Evolutionary conservation across 2,329 filamentous ascomycete species (phyloP).

Genomic region (Incumbomyces delicatus): DNA sequence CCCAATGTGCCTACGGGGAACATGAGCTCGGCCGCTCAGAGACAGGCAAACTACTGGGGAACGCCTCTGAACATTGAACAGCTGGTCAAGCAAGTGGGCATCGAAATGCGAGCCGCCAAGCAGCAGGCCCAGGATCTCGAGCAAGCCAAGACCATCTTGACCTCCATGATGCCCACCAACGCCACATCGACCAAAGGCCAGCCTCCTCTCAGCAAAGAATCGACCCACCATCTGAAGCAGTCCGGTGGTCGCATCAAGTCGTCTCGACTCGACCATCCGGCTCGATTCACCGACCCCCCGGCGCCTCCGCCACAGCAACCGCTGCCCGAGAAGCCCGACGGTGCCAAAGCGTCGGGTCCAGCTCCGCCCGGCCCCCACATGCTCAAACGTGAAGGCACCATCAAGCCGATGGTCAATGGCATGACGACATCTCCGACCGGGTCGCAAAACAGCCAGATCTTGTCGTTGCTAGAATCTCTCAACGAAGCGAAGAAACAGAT

Average conservation of each 20-base stretch:
- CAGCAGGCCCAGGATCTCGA: slow-evolving; percentile 79
- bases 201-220: slow-evolving; percentile 35
- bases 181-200: slow-evolving; percentile 38
- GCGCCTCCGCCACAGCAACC: slow-evolving; percentile 90
- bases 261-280: slow-evolving; percentile 62
- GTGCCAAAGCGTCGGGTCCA: slow-evolving; percentile 38
- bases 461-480: slow-evolving; percentile 75
- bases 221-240: slow-evolving; percentile 31
- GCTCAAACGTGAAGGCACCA: slow-evolving; percentile 65
- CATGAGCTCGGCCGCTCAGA: slow-evolving; percentile 53
- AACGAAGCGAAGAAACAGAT: slow-evolving; percentile 77
- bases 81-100: slow-evolving; percentile 82
- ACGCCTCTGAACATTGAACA: slow-evolving; percentile 88
- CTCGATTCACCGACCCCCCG: slow-evolving; percentile 83
- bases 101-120: slow-evolving; percentile 81
- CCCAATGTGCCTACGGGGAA: slow-evolving; percentile 47
- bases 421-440: slow-evolving; percentile 35
- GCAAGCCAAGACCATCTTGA: slow-evolving; percentile 72
- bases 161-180: slow-evolving; percentile 64
- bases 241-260: slow-evolving; percentile 38
- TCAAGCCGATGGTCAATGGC: slow-evolving; percentile 52
- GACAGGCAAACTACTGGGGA: slow-evolving; percentile 72
- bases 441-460: slow-evolving; percentile 61
- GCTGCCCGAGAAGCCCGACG: slow-evolving; percentile 84
- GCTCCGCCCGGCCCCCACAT: slow-evolving; percentile 44